Evolutionary conservation across 2,329 filamentous ascomycete species (phyloP).

Genomic region (Aspergillus intermedius): DNA sequence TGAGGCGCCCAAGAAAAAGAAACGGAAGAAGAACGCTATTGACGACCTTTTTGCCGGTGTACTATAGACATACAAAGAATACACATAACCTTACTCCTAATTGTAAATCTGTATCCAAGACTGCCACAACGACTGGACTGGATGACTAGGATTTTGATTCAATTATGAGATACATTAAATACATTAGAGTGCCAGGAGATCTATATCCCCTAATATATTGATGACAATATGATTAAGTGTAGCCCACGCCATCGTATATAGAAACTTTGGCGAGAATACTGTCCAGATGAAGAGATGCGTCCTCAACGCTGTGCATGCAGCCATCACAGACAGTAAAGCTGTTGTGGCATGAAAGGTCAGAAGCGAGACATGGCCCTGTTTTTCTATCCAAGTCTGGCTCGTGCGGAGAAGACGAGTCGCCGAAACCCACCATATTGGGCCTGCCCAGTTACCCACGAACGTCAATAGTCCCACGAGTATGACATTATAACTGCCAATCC

Average conservation of each 20-base stretch:
- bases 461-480: conserved; percentile 74
- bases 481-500: conserved; percentile 73
- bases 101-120: too few species aligned
- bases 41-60: conserved; percentile 65
- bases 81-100: neutral
- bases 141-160: too few species aligned
- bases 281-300: conserved; percentile 98
- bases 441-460: conserved; percentile 87
- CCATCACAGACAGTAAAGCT: conserved; percentile 71
- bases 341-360: conserved; percentile 65
- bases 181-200: neutral
- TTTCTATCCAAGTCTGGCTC: conserved; percentile 14
- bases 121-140: too few species aligned
- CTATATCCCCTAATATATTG: conserved; percentile 55
- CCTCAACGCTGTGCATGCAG: conserved; percentile 72
- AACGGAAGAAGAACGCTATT: conserved; percentile 58
- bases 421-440: conserved; percentile 77
- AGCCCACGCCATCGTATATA: conserved; percentile 87
- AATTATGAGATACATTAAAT: neutral
- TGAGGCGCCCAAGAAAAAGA: conserved; percentile 42
- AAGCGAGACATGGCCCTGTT: conserved; percentile 50
- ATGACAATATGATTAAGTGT: conserved; percentile 71
- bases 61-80: conserved; percentile 28
- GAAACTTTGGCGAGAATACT: conserved; percentile 92
- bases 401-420: conserved; percentile 42